Conservation (phyloP, 495 filamentous ascomycete genomes). For the Staphylotrichum tortipilum region DNA sequence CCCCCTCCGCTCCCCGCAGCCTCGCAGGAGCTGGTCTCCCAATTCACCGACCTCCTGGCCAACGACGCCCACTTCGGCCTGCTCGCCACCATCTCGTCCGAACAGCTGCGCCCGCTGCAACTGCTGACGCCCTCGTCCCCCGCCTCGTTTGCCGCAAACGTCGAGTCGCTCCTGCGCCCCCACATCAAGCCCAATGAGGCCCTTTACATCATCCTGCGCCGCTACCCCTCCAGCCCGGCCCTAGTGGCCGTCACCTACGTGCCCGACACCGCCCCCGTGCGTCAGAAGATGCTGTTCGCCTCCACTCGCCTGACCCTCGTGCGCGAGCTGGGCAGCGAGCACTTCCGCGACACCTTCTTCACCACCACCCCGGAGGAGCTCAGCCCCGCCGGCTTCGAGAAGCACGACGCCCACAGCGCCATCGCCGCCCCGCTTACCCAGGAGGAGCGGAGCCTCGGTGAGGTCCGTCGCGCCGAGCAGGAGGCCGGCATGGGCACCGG, state of each 20-base stretch:
- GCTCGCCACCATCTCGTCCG: conserved; percentile 67
- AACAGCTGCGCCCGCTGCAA: conserved; percentile 58
- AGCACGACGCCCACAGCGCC: conserved; percentile 59
- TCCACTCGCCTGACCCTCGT: conserved; percentile 74
- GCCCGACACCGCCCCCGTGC: conserved; percentile 78
- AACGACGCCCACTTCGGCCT: conserved; percentile 63
- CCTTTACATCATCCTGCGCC: conserved; percentile 77
- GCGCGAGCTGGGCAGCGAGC: conserved; percentile 80
- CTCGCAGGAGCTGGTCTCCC: conserved; percentile 73
- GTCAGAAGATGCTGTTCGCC: conserved; percentile 94
- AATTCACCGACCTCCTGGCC: conserved; percentile 67
- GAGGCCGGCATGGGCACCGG: conserved; percentile 65
- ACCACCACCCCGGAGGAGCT: conserved; percentile 69
- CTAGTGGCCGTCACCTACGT: conserved; percentile 84
- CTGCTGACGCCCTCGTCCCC: conserved; percentile 47
- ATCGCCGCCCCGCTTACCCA: conserved; percentile 74
- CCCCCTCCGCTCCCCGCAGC: too few species aligned
- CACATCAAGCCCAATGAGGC: conserved; percentile 66
- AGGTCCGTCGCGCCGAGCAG: conserved; percentile 72
- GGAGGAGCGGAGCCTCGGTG: conserved; percentile 72
- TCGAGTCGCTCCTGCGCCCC: conserved; percentile 43
- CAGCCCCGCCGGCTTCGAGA: conserved; percentile 61
- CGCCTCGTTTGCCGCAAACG: conserved; percentile 55
- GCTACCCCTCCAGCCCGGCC: conserved; percentile 43
- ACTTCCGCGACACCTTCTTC: conserved; percentile 70